These are phyloP conservation scores for Solanum hybrid DNA, from an alignment of 305 asterid species.

Conservation along the genomic window DNA sequence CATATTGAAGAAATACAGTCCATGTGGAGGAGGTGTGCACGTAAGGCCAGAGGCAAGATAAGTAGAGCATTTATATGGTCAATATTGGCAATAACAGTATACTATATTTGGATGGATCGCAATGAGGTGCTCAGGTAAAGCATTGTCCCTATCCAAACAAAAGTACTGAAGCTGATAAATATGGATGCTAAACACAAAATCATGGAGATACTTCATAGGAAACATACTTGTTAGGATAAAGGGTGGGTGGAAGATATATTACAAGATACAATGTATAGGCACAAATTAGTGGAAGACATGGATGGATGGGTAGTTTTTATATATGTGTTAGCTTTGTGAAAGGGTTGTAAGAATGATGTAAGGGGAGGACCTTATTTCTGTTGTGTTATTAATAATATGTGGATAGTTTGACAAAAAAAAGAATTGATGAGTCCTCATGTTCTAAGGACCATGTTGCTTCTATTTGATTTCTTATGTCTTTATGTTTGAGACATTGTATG, in stretches of 20 bases:
- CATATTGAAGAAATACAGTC: neutral
- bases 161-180: neutral
- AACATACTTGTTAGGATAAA: neutral
- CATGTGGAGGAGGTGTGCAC: neutral
- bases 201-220: neutral
- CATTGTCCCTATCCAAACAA: neutral
- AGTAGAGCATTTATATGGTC: neutral
- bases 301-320: neutral
- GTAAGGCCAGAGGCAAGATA: neutral
- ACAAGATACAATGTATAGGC: neutral
- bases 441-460: neutral
- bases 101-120: neutral
- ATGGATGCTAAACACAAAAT: neutral
- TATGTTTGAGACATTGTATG: neutral
- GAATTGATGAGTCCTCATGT: neutral
- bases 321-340: neutral
- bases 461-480: neutral
- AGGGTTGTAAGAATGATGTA: neutral
- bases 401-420: neutral
- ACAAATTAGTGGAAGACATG: neutral
- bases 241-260: neutral
- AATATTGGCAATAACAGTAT: neutral
- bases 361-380: neutral
- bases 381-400: neutral
- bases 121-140: neutral